Base-by-base conservation (phyloP, 139 green algal genomes). In the Diplosphaera chodatii region DNA sequence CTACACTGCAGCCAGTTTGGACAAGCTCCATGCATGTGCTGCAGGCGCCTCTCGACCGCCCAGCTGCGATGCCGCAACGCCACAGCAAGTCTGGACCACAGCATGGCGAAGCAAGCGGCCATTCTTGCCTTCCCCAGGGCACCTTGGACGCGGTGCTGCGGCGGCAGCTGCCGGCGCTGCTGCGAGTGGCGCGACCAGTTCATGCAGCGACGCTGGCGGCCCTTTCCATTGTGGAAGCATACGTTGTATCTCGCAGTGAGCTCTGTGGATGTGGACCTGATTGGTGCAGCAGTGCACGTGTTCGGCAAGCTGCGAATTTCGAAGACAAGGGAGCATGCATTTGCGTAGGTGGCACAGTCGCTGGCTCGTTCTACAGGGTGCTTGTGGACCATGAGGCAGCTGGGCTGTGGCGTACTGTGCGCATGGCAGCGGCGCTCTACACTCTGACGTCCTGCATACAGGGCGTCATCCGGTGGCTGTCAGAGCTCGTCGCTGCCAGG, bases 281-380 rank as follows among this genome's bases (percentile, higher is more conserved):
- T n/a, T n/a, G n/a, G n/a, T n/a, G n/a, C n/a, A n/a, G n/a, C n/a
- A n/a, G n/a, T n/a, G n/a, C n/a, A n/a, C n/a, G n/a, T n/a, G n/a
- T n/a, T n/a, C n/a, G n/a, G n/a, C n/a, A n/a, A n/a, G n/a, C n/a
- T n/a, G n/a, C n/a, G n/a, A n/a, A n/a, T n/a, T n/a, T n/a, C n/a
- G n/a, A n/a, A n/a, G n/a, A n/a, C n/a, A n/a, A n/a, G 4, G 32
- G 33, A 6, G 21, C 29, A 16, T 25, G 15, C 32, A 63, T 6
- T 22, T 33, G 2, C 48, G 66, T 71, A 84, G 80, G 85, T 48
- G 80, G 80, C 62, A 86, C 80, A 63, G 67, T 86, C 30, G 80
- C 80, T 1, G 80, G 80, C 20, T 73, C 71, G 28, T 79, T 86
- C 59, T 86, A 86, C 64, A 27, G 32, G 4, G 68, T 78, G 18